Conservation (phyloP, 768 basidiomycete genomes). For the Cystobasidium tubakii region DNA sequence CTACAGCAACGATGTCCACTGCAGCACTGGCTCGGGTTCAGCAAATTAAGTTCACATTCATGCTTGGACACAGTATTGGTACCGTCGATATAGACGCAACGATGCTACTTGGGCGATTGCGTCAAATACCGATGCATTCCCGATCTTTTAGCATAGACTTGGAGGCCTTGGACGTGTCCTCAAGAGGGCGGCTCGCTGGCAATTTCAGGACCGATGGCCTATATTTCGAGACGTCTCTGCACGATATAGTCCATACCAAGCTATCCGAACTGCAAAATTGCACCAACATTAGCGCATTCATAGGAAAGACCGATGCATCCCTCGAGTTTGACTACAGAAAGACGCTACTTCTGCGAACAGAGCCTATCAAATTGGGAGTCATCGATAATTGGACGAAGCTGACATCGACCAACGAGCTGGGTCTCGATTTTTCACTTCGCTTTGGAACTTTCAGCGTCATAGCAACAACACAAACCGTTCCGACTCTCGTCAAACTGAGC, state of each 20-base stretch:
- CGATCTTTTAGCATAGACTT: constrained; percentile 64
- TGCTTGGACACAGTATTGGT: constrained; percentile 81
- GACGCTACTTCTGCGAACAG: constrained; percentile 56
- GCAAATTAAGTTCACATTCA: constrained; percentile 65
- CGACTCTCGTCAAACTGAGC: constrained; percentile 66
- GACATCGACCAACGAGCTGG: constrained; percentile 54
- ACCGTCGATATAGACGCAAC: constrained; percentile 60
- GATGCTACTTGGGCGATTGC: constrained; percentile 60
- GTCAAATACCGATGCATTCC: constrained; percentile 59
- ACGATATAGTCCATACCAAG: constrained; percentile 53
- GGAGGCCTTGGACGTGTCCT: constrained; percentile 56
- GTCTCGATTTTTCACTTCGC: constrained; percentile 67
- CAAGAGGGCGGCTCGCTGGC: constrained; percentile 61
- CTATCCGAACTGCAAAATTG: constrained; percentile 40
- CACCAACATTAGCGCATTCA: constrained; percentile 10
- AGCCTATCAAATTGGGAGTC: constrained; percentile 68
- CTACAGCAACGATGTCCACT: constrained; percentile 57
- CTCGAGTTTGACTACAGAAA: constrained; percentile 27
- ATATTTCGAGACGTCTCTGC: constrained; percentile 67
- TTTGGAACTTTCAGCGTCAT: constrained; percentile 65
- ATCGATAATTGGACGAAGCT: constrained; percentile 73
- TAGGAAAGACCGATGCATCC: constrained; percentile 14
- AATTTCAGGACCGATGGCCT: constrained; percentile 62
- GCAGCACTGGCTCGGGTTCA: constrained; percentile 66
- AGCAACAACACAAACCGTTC: constrained; percentile 68